Evolutionary conservation across 164 flowering plant genomes (phyloP).

Genomic region (Vitis riparia): DNA sequence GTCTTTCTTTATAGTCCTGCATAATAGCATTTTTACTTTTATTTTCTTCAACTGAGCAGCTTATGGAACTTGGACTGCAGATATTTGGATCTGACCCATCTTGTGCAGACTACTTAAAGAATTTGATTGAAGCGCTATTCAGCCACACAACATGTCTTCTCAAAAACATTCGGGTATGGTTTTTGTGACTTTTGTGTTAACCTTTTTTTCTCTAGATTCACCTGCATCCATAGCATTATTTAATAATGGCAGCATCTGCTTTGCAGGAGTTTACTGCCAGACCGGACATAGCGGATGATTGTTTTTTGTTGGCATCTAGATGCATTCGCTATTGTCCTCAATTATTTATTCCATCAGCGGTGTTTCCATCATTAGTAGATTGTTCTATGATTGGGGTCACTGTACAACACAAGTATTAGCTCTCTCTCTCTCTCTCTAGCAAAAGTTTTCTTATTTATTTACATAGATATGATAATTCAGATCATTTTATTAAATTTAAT

Average conservation of each 20-base stretch:
- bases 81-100: slow-evolving; percentile 97
- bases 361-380: slow-evolving; percentile 80
- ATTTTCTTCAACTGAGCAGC: background rate
- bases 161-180: slow-evolving; percentile 61
- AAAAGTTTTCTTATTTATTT: background rate
- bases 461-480: too few relatives aligned
- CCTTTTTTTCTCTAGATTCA: slow-evolving; percentile 1
- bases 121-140: slow-evolving; percentile 82
- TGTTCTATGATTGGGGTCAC: slow-evolving; percentile 91
- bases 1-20: slow-evolving; percentile 1
- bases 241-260: slow-evolving; percentile 1
- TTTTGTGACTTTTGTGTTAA: slow-evolving; percentile 1
- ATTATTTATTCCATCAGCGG: slow-evolving; percentile 75
- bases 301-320: slow-evolving; percentile 93
- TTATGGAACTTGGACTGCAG: slow-evolving; percentile 37
- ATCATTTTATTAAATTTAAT: too few relatives aligned
- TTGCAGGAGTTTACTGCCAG: slow-evolving; percentile 86
- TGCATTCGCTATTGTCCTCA: slow-evolving; percentile 98
- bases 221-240: background rate
- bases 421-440: slow-evolving; percentile 12
- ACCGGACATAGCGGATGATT: slow-evolving; percentile 98
- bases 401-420: slow-evolving; percentile 84
- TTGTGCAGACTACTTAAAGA: slow-evolving; percentile 77
- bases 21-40: background rate
- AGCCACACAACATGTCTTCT: slow-evolving; percentile 81